Conservation (phyloP, 2,329 filamentous ascomycete species). For the Colletotrichum incanum region DNA sequence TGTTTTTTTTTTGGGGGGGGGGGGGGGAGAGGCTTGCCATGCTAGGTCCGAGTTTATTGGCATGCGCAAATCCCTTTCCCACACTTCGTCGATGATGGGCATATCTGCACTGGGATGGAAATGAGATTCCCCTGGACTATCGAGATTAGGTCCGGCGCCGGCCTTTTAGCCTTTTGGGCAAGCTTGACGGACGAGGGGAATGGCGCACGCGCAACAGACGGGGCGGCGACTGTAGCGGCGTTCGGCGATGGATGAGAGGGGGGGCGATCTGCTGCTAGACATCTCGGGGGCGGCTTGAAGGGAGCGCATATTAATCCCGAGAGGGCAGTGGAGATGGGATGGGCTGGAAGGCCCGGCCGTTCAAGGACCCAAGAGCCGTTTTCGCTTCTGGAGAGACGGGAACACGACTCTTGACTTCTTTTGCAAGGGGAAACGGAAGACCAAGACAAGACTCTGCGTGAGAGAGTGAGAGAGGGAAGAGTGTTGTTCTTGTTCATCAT, state of each 20-base stretch:
- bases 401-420: neutral
- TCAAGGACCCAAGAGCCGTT: conserved; percentile 4
- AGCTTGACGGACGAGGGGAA: conserved; percentile 6
- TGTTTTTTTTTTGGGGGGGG: too few species aligned
- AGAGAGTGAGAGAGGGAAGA: neutral
- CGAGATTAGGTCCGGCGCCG: conserved; percentile 37
- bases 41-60: conserved; percentile 1
- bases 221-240: neutral
- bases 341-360: neutral
- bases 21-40: neutral
- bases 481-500: neutral
- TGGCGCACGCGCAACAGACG: neutral
- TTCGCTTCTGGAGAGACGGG: neutral
- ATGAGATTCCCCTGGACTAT: conserved; percentile 39
- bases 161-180: conserved; percentile 31
- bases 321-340: conserved; percentile 32
- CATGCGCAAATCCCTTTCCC: conserved; percentile 15
- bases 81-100: conserved; percentile 30
- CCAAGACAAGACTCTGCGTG: neutral
- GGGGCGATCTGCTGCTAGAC: conserved; percentile 34
- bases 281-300: conserved; percentile 17
- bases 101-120: conserved; percentile 27
- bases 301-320: conserved; percentile 39
- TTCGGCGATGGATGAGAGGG: conserved; percentile 10
- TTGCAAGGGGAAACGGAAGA: neutral